A percentile compares a stretch with the other conserved stretches of the same genome.
These are phyloP conservation scores for Gynandropsis gynandra DNA, from an alignment of 345 rosid species.

Conservation along the genomic window DNA sequence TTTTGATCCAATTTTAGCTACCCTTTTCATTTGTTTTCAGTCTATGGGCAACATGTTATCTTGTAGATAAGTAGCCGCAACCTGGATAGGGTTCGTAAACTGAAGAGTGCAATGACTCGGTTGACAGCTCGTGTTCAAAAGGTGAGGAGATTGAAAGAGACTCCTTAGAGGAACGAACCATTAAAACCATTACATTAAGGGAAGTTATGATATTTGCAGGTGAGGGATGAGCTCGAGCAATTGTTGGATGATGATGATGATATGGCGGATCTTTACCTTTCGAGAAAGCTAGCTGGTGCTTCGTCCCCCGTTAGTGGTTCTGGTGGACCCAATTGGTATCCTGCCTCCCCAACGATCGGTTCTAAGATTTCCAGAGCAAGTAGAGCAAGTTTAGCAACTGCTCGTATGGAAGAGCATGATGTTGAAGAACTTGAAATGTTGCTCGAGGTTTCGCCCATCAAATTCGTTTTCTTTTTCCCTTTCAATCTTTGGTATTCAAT, in stretches of 20 bases:
- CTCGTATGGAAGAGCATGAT: conserved; percentile 86
- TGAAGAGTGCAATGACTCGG: conserved; percentile 97
- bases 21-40: background rate
- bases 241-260: conserved; percentile 96
- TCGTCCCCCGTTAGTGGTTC: conserved; percentile 65
- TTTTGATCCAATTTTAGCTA: background rate
- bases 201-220: too few relatives aligned
- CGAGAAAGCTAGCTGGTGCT: conserved; percentile 68
- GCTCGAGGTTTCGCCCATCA: conserved; percentile 52
- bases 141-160: conserved; percentile 38
- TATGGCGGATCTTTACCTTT: conserved; percentile 94
- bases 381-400: conserved; percentile 71
- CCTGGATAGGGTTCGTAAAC: conserved; percentile 88
- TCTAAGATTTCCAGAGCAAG: conserved; percentile 94
- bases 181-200: too few relatives aligned
- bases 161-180: too few relatives aligned
- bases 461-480: background rate
- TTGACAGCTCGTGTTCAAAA: conserved; percentile 93
- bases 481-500: background rate
- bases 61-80: conserved; percentile 90
- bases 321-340: conserved; percentile 67
- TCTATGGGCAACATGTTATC: background rate
- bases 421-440: conserved; percentile 99
- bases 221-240: conserved; percentile 94
- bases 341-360: conserved; percentile 82